phyloP scores from a whole-genome alignment of 2,329 filamentous ascomycete species.

The Hypoxylon rubiginosum region DNA sequence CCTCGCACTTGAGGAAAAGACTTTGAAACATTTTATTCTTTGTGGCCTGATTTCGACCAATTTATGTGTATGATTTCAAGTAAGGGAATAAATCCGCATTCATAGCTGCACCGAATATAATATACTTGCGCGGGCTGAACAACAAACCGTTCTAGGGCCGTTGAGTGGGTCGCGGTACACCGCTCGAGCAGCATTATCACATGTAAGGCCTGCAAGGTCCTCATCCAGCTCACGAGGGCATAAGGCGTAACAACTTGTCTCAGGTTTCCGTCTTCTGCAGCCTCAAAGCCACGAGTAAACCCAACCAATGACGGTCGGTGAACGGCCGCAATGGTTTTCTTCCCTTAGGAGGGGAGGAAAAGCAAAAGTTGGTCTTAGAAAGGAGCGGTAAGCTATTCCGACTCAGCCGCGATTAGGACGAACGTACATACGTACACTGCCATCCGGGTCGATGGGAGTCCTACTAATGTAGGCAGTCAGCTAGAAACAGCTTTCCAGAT shows the following conservation, averaged over 20 bases:
- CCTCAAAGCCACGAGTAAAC: slow-evolving; percentile 5
- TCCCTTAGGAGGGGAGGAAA: slow-evolving; percentile 7
- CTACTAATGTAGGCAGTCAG: neutral
- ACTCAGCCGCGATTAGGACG: neutral
- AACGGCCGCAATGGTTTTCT: neutral
- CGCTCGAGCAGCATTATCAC: slow-evolving; percentile 26
- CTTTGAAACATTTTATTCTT: too few relatives aligned
- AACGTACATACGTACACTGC: too few relatives aligned
- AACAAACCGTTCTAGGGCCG: neutral
- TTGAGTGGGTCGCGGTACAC: slow-evolving; percentile 15
- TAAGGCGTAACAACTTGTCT: slow-evolving; percentile 6
- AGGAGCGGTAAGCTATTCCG: slow-evolving; percentile 18
- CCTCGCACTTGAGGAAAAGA: too few relatives aligned
- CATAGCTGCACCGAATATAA: neutral
- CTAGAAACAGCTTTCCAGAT: neutral
- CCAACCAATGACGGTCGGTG: slow-evolving; percentile 15
- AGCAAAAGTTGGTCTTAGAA: slow-evolving; percentile 9
- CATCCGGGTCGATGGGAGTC: neutral
- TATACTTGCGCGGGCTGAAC: neutral
- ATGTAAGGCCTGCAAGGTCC: slow-evolving; percentile 36
- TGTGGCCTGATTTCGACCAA: too few relatives aligned
- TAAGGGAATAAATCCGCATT: too few relatives aligned
- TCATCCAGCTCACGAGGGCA: slow-evolving; percentile 6
- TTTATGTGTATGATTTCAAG: too few relatives aligned
- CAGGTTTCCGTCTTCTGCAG: slow-evolving; percentile 9